phyloP scores from a whole-genome alignment of 2,329 filamentous ascomycete species.

The Fusarium neocosmosporiellum region DNA sequence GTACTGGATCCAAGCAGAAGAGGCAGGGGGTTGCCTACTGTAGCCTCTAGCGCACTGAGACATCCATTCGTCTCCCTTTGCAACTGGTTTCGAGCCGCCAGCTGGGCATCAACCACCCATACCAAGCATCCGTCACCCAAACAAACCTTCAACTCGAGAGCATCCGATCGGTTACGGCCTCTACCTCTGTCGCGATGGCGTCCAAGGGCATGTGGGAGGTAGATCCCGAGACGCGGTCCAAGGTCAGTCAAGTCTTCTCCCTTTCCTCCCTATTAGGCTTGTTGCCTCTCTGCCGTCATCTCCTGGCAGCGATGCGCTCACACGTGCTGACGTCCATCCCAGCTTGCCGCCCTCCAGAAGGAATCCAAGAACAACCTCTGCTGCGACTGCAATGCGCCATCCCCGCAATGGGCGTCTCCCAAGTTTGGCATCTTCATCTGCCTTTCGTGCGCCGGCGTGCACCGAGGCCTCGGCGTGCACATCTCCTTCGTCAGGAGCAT shows the following conservation, averaged over 20 bases:
- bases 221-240: conserved; percentile 95
- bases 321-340: conserved; percentile 33
- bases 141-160: conserved; percentile 3
- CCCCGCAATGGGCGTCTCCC: conserved; percentile 96
- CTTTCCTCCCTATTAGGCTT: conserved; percentile 10
- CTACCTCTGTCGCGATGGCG: conserved; percentile 57
- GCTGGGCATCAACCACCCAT: conserved; percentile 31
- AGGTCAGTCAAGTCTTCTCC: conserved; percentile 66
- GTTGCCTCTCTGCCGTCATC: not conserved
- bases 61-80: conserved; percentile 32
- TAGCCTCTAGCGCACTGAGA: conserved; percentile 25
- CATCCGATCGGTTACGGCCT: conserved; percentile 9
- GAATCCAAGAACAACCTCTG: conserved; percentile 88
- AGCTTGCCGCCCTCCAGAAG: conserved; percentile 94
- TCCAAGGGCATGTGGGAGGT: conserved; percentile 97
- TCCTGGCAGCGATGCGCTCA: conserved; percentile 6
- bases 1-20: conserved; percentile 15
- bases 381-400: conserved; percentile 95
- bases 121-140: conserved; percentile 4
- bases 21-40: not conserved
- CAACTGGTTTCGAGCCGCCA: conserved; percentile 26
- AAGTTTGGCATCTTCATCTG: conserved; percentile 99
- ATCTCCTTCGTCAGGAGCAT: conserved; percentile 98
- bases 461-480: conserved; percentile 94
- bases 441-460: conserved; percentile 92